These are phyloP conservation scores for Silybum marianum DNA, from an alignment of 129 eudicot species.

Conservation along the genomic window DNA sequence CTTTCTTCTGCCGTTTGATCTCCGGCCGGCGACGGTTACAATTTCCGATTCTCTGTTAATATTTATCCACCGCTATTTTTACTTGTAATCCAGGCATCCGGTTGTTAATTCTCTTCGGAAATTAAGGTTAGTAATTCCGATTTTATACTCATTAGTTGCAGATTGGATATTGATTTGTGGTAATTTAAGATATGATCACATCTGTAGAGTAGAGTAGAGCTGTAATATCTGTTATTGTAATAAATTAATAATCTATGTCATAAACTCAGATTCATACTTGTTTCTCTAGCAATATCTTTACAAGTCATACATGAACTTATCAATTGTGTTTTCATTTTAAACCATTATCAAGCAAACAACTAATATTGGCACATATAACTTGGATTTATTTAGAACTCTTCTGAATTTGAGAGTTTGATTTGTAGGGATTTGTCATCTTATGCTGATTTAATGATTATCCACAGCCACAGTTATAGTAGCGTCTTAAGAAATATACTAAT, in stretches of 20 bases:
- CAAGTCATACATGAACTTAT: background rate
- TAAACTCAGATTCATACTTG: background rate
- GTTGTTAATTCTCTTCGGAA: background rate
- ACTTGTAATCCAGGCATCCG: background rate
- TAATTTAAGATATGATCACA: background rate
- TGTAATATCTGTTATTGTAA: background rate
- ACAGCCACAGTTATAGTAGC: no score
- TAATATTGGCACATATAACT: background rate
- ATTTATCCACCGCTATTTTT: background rate
- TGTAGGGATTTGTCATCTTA: background rate
- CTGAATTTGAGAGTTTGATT: background rate
- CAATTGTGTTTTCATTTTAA: background rate
- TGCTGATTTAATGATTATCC: background rate
- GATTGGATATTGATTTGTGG: background rate
- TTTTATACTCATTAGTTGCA: slow-evolving; percentile 17
- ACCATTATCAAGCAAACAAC: background rate
- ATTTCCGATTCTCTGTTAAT: slow-evolving; percentile 12
- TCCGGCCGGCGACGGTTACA: slow-evolving; percentile 21
- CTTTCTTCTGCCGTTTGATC: background rate
- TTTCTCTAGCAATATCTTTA: background rate
- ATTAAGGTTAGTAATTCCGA: slow-evolving; percentile 6
- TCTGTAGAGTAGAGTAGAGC: background rate
- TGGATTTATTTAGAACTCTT: background rate
- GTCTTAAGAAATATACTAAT: no score
- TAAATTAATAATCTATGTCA: background rate